Evolutionary conservation across 148 eudicot species (phyloP), one percentile per base, ranked within the genome.

Genomic region (Chenopodium berlandieri): DNA sequence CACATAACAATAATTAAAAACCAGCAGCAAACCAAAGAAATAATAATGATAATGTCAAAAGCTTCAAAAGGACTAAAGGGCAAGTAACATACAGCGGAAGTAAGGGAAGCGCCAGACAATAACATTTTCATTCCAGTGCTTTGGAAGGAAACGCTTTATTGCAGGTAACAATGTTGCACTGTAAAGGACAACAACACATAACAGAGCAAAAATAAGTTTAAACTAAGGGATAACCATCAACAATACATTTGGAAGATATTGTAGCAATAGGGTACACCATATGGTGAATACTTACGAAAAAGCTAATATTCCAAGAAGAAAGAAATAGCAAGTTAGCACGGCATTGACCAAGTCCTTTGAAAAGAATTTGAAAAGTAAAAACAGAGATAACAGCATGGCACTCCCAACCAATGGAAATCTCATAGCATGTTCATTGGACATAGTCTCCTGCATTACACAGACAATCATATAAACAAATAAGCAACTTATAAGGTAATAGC

Each of bases 351-450:
- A 85, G 88, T 96, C 98, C 86, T 96, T 96, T 23, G 98, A 91
- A 67, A 96, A 87, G 85, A 94, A 94, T 87, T 96, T 96, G 83
- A 96, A 96, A 71, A 96, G 95, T 84, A 94, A 88, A 89, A 96
- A 96, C 75, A 96, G 86, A 20, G 99, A 96, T 80, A 94, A 75
- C 88, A 96, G 83, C 99, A 96, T 91, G 25, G 98, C 99, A 85
- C 98, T 96, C 73, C 98, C 99, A 78, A 96, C 97, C 83, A 96
- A 90, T 34, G 99, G 99, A 75, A 96, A 96, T 37, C 98, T 89
- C 99, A 96, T 92, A 23, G 99, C 99, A 80, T 96, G 99, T 84
- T 94, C 97, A 37, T 90, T 96, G 81, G 99, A 94, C 99, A 96
- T 96, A 11, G 98, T 92, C 86, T 96, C 99, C 99, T 96, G 92